These are phyloP conservation scores for Aspergillus sp. DNA, from an alignment of 2,329 filamentous ascomycete species.

Conservation along the genomic window DNA sequence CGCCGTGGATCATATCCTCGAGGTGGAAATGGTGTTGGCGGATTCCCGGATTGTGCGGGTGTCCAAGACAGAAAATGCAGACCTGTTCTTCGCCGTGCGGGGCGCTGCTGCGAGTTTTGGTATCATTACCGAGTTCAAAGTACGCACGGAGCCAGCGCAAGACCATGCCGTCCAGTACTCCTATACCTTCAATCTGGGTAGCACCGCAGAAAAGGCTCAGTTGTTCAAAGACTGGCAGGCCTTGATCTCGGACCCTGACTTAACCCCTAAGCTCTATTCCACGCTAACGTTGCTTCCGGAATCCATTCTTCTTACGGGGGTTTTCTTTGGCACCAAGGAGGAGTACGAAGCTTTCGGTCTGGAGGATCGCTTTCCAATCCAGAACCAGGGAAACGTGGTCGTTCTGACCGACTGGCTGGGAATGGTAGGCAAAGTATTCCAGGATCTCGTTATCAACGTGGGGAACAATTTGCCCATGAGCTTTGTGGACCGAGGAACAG, in stretches of 20 bases:
- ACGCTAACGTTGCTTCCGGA: conserved; percentile 54
- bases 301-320: conserved; percentile 51
- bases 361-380: conserved; percentile 25
- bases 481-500: conserved; percentile 42
- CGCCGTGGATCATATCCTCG: conserved; percentile 51
- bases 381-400: conserved; percentile 18
- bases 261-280: conserved; percentile 58
- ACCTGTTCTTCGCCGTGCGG: conserved; percentile 37
- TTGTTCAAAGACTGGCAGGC: conserved; percentile 60
- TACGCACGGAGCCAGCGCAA: conserved; percentile 38
- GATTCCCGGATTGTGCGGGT: conserved; percentile 35
- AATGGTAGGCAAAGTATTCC: conserved; percentile 25
- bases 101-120: conserved; percentile 41
- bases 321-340: conserved; percentile 59
- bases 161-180: conserved; percentile 58
- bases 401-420: conserved; percentile 31
- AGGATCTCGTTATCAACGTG: conserved; percentile 17
- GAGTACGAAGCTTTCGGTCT: conserved; percentile 51
- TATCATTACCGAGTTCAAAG: conserved; percentile 40
- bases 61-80: conserved; percentile 28
- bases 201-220: conserved; percentile 48
- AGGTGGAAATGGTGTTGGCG: conserved; percentile 50
- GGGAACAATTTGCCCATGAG: background rate
- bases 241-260: conserved; percentile 53
- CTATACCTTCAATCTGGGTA: conserved; percentile 54